Evolutionary conservation across 495 filamentous ascomycete species (phyloP), one percentile per base, ranked within the genome.

Genomic region (Haplographium delicatum): DNA sequence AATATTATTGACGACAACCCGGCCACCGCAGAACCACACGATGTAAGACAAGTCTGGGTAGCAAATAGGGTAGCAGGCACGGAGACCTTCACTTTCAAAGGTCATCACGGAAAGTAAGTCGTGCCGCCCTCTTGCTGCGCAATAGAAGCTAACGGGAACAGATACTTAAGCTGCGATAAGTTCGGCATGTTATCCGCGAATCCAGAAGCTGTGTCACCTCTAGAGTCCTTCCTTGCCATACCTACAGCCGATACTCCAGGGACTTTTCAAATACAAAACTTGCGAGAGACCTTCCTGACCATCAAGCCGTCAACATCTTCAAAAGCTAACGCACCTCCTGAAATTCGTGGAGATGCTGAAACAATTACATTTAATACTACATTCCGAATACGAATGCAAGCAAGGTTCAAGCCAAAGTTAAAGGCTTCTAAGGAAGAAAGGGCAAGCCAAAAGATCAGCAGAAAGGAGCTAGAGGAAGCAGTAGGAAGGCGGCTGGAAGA

Each of bases 41-140:
- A 95, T 65, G 88, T 97, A 18, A 73, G 91, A 53, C 90, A 96
- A 69, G 93, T 98, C 16, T 97, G 90, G 90, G 78, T 96, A 47
- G 91, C 88, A 45, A 95, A 86, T 54, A 73, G 74, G 51, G 83
- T 96, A 15, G 83, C 87, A 4, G 93, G 93, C 3, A 88, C 83
- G 8, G 89, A 94, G 51, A 65, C 71, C 24, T 82, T 84, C 58
- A 86, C 84, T 50, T 88, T 98, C 63, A 96, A 95, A 68, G 84
- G 85, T 0, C 82, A 88, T 65, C 83, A 93, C 70, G 91, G 91
- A 53, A 83, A 81, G 83, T 89, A 69, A 47, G 79, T 72, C 22
- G 27, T 19, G 16, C 11, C 18, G 13, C 22, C 24, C 28, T 7
- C 18, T 31, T 10, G 23, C 22, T 43, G 44, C 18, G 24, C 24